Percentiles rank a stretch among this genome's conserved stretches.
phyloP scores from a whole-genome alignment of 2,329 filamentous ascomycete species.

The Verticillium nubilum region DNA sequence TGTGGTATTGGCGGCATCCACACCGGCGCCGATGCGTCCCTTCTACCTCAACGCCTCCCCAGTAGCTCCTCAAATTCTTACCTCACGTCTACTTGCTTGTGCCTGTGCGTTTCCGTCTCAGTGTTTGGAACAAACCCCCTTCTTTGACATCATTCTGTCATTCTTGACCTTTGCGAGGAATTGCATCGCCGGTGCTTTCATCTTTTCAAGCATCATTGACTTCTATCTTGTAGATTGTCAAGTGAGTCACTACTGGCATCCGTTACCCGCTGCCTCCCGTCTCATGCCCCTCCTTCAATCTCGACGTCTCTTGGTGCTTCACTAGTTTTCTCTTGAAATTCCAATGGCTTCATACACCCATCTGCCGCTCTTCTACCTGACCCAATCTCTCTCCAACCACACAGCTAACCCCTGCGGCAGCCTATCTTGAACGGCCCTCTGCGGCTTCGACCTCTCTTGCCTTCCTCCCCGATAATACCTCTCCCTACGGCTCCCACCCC shows the following conservation, averaged over 20 bases:
- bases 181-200: neutral
- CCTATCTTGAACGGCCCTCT: neutral
- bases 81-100: neutral
- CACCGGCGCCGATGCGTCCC: neutral
- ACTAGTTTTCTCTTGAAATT: neutral
- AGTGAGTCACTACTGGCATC: neutral
- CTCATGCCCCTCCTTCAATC: neutral
- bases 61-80: neutral
- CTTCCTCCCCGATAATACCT: neutral
- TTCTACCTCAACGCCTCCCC: neutral
- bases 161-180: neutral
- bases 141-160: neutral
- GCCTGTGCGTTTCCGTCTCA: neutral
- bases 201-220: neutral
- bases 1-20: neutral
- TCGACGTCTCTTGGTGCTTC: neutral
- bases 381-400: neutral
- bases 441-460: neutral
- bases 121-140: neutral
- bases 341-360: neutral
- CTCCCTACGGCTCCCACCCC: neutral
- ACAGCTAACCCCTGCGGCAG: neutral
- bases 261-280: neutral
- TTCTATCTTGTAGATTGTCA: neutral
- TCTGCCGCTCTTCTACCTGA: neutral